Conservation (phyloP, 1,284 basidiomycete species). For the Wolfiporia cocos region DNA sequence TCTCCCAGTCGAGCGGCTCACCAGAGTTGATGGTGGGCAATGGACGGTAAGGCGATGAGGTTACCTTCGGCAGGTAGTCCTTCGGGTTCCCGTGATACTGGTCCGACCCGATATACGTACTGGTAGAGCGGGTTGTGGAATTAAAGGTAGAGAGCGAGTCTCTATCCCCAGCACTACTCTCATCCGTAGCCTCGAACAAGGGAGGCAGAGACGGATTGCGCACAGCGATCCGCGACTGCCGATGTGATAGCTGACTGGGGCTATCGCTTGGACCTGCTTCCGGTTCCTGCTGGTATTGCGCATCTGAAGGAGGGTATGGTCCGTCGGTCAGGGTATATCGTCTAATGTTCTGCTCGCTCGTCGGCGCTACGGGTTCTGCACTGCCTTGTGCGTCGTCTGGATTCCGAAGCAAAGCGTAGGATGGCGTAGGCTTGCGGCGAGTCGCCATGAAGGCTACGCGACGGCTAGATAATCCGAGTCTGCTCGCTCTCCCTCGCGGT, state of each 20-base stretch:
- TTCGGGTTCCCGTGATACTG: slow-evolving; percentile 3
- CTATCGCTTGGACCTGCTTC: slow-evolving; percentile 11
- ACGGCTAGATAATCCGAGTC: too few relatives aligned
- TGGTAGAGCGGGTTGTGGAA: slow-evolving; percentile 15
- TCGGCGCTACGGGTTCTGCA: neutral
- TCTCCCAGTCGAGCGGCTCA: slow-evolving; percentile 26
- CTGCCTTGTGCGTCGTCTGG: neutral
- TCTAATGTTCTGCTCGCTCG: slow-evolving; percentile 3
- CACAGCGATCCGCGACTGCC: slow-evolving; percentile 14
- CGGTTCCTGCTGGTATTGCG: too few relatives aligned
- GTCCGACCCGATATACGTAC: slow-evolving; percentile 12
- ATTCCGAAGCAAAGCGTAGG: slow-evolving; percentile 1
- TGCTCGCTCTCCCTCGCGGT: too few relatives aligned
- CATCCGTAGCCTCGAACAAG: slow-evolving; percentile 19
- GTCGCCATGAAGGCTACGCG: too few relatives aligned
- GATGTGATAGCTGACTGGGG: neutral
- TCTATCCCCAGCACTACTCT: slow-evolving; percentile 13
- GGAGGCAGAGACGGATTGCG: slow-evolving; percentile 18
- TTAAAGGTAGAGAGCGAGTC: slow-evolving; percentile 18
- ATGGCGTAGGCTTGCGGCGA: slow-evolving; percentile 1
- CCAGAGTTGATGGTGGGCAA: slow-evolving; percentile 27
- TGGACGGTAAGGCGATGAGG: slow-evolving; percentile 5
- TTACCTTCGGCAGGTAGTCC: slow-evolving; percentile 3
- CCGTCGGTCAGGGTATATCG: slow-evolving; percentile 18
- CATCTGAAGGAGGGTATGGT: slow-evolving; percentile 7